Conservation (phyloP, 2,329 filamentous ascomycete species). For the Lachnellula cervina region DNA sequence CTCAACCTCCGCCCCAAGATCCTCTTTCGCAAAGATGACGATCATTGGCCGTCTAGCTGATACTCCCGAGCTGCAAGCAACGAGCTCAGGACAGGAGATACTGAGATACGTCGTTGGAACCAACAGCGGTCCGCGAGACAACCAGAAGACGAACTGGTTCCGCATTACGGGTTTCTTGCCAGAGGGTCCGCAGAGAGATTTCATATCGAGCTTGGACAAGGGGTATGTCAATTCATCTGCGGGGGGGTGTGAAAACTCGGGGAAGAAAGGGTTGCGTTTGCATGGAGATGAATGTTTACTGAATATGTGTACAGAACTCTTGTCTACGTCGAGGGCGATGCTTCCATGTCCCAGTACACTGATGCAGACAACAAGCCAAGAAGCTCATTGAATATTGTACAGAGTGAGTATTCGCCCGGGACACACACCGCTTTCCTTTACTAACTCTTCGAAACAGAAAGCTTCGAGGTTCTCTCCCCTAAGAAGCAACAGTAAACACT, state of each 20-base stretch:
- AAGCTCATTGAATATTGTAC: slow-evolving; percentile 63
- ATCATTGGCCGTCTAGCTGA: slow-evolving; percentile 81
- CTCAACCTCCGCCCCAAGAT: slow-evolving; percentile 57
- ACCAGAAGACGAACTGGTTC: slow-evolving; percentile 82
- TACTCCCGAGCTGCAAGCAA: slow-evolving; percentile 69
- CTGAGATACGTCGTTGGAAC: slow-evolving; percentile 74
- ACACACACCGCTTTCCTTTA: background rate
- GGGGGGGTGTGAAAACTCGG: background rate
- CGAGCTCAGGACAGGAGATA: slow-evolving; percentile 66
- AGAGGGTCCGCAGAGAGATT: slow-evolving; percentile 66
- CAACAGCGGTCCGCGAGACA: slow-evolving; percentile 60
- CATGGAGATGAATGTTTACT: slow-evolving; percentile 1
- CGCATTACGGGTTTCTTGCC: slow-evolving; percentile 65
- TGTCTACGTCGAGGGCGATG: slow-evolving; percentile 81
- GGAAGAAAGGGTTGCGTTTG: background rate
- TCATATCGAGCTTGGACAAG: slow-evolving; percentile 69
- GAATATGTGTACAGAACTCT: slow-evolving; percentile 52
- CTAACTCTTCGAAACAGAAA: slow-evolving; percentile 33
- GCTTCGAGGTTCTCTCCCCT: slow-evolving; percentile 43
- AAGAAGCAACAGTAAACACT: slow-evolving; percentile 10
- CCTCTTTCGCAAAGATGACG: slow-evolving; percentile 71
- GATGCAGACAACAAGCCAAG: slow-evolving; percentile 66
- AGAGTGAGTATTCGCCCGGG: slow-evolving; percentile 58
- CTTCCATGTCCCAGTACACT: slow-evolving; percentile 61
- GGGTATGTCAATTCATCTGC: slow-evolving; percentile 57